Percentiles rank a stretch among this genome's conserved stretches.
These are phyloP conservation scores for Atractiella rhizophila DNA, from an alignment of 768 basidiomycete species.

Conservation along the genomic window DNA sequence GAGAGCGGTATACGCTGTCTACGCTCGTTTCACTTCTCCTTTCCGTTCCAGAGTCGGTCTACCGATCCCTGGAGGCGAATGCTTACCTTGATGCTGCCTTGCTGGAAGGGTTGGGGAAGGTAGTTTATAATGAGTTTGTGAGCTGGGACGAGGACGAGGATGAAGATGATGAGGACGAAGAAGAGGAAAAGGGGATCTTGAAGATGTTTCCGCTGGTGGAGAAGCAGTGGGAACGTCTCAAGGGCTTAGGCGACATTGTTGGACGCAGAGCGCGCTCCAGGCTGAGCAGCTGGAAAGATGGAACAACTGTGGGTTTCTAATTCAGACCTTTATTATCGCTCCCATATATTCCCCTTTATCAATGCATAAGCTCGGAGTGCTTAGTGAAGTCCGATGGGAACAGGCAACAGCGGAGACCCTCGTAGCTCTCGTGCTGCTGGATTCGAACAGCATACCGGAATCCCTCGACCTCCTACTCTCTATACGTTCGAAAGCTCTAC, in stretches of 20 bases:
- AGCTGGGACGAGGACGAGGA: neutral
- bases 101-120: slow-evolving; percentile 12
- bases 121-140: slow-evolving; percentile 14
- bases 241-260: slow-evolving; percentile 5
- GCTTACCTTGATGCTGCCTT: slow-evolving; percentile 14
- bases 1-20: slow-evolving; percentile 8
- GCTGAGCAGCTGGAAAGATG: neutral
- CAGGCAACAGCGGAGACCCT: slow-evolving; percentile 5
- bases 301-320: neutral
- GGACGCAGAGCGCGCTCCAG: slow-evolving; percentile 3
- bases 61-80: slow-evolving; percentile 5
- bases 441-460: neutral
- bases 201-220: slow-evolving; percentile 16
- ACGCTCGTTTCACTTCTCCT: slow-evolving; percentile 14
- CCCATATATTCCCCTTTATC: too few species aligned
- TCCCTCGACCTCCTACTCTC: slow-evolving; percentile 8
- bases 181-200: neutral
- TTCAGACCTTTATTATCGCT: neutral
- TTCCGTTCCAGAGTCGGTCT: slow-evolving; percentile 9
- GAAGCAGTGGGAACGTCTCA: slow-evolving; percentile 12
- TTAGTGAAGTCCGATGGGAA: neutral
- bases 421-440: slow-evolving; percentile 9
- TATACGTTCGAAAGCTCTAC: slow-evolving; percentile 2
- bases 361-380: neutral
- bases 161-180: slow-evolving; percentile 1